phyloP scores from a whole-genome alignment of 345 rosid species.

The Acer saccharum region DNA sequence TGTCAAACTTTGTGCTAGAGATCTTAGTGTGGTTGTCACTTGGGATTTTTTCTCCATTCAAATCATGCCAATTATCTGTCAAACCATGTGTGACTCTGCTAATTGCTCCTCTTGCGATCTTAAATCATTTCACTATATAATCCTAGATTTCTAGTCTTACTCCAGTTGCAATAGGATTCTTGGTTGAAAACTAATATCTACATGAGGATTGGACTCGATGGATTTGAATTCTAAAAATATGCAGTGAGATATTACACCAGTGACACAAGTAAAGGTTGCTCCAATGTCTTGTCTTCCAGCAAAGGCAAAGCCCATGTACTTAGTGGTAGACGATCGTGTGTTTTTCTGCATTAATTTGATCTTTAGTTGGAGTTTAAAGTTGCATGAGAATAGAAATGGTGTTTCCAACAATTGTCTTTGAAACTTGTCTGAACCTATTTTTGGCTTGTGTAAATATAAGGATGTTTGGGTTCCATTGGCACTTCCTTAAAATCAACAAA shows the following conservation, averaged over 20 bases:
- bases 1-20: background rate
- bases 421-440: background rate
- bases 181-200: slow-evolving; percentile 7
- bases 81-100: background rate
- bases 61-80: background rate
- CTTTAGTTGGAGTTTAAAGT: background rate
- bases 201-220: background rate
- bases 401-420: background rate
- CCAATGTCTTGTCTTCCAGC: background rate
- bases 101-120: background rate
- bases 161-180: background rate
- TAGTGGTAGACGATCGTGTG: background rate
- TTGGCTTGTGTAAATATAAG: background rate
- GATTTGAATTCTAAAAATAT: background rate
- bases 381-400: background rate
- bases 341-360: background rate
- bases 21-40: background rate
- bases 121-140: background rate
- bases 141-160: slow-evolving; percentile 4
- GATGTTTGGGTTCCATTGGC: background rate
- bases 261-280: background rate
- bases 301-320: background rate
- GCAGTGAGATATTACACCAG: background rate
- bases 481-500: background rate
- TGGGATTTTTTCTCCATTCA: background rate